Conservation (phyloP, 208 protist species). For the Leishmania guyanensis region DNA sequence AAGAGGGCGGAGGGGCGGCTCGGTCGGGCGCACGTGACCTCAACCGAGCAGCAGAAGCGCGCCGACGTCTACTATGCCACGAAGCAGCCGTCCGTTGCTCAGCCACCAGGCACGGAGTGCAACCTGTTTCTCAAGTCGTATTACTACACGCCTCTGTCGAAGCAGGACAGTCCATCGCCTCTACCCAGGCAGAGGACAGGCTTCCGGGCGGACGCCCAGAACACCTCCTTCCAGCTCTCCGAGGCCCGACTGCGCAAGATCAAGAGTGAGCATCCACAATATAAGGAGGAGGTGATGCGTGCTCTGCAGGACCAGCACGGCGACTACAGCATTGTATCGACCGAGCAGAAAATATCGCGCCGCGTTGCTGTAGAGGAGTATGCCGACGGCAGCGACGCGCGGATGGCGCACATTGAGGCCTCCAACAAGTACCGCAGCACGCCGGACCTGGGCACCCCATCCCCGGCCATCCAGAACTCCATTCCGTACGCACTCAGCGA, state of each 20-base stretch:
- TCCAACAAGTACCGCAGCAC: slow-evolving; percentile 35
- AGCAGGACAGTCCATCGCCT: slow-evolving; percentile 10
- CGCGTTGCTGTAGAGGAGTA: slow-evolving; percentile 49
- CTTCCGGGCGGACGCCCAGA: slow-evolving; percentile 19
- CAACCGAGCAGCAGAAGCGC: slow-evolving; percentile 29
- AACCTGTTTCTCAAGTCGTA: slow-evolving; percentile 57
- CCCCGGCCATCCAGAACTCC: slow-evolving; percentile 31
- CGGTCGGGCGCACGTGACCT: slow-evolving; percentile 43
- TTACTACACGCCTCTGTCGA: slow-evolving; percentile 46
- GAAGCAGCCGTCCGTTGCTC: slow-evolving; percentile 21
- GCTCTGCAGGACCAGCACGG: slow-evolving; percentile 41
- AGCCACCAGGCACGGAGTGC: slow-evolving; percentile 33
- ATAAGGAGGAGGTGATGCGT: slow-evolving; percentile 27
- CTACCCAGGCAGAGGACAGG: slow-evolving; percentile 12
- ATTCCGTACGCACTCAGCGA: slow-evolving; percentile 64
- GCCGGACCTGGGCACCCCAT: slow-evolving; percentile 37
- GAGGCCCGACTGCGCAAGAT: slow-evolving; percentile 63
- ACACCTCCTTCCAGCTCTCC: slow-evolving; percentile 49
- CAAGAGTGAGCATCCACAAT: slow-evolving; percentile 34
- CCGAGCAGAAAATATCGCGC: slow-evolving; percentile 52
- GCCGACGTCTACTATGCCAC: slow-evolving; percentile 36
- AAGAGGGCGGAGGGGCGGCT: slow-evolving; percentile 69
- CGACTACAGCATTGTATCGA: slow-evolving; percentile 49
- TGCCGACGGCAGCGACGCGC: slow-evolving; percentile 40
- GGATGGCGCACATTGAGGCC: slow-evolving; percentile 34